Percentiles rank a stretch among this genome's conserved stretches.
Evolutionary conservation across 2,329 filamentous ascomycete species (phyloP).

Genomic region (Neonectria faginata): DNA sequence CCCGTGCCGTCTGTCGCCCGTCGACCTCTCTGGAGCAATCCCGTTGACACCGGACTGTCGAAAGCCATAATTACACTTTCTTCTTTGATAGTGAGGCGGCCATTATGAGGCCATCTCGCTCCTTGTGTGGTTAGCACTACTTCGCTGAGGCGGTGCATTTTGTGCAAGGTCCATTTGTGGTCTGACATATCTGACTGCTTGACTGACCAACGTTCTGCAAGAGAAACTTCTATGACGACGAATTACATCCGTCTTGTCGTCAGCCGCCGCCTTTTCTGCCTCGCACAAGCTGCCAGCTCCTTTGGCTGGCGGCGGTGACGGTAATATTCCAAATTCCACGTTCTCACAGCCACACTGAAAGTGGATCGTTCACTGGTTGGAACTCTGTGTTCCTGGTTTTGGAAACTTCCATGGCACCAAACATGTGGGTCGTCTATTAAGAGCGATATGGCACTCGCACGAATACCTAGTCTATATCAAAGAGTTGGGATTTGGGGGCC

Average conservation of each 20-base stretch:
- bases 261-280: conserved; percentile 1
- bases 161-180: conserved; percentile 23
- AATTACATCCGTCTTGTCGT: neutral
- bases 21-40: neutral
- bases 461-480: conserved; percentile 1
- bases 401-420: conserved; percentile 4
- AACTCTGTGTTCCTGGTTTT: neutral
- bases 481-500: conserved; percentile 18
- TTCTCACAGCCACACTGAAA: conserved; percentile 2
- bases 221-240: neutral
- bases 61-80: conserved; percentile 2
- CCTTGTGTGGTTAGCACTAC: conserved; percentile 1
- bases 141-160: conserved; percentile 26
- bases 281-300: neutral
- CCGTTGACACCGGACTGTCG: neutral
- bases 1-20: neutral
- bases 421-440: neutral
- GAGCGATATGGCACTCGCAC: neutral
- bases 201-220: neutral
- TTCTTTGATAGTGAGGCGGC: neutral
- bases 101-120: conserved; percentile 8
- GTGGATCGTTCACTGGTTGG: neutral
- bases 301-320: neutral
- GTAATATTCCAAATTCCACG: neutral
- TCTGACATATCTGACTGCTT: conserved; percentile 19